Conservation (phyloP, 768 basidiomycete genomes). For the Boletus coccyginus region DNA sequence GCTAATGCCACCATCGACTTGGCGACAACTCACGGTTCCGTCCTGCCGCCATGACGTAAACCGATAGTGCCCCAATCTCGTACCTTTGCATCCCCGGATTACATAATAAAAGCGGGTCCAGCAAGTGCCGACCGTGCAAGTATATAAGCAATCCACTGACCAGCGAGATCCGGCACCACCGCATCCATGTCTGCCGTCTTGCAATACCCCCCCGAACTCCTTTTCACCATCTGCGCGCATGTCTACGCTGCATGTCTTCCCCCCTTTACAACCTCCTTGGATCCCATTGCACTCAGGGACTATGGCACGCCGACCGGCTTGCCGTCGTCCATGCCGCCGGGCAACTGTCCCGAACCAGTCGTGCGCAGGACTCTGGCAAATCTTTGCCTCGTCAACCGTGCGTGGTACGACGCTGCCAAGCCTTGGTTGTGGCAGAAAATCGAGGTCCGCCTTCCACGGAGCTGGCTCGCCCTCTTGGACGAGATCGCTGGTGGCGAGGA, state of each 20-base stretch:
- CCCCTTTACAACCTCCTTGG: slow-evolving; percentile 55
- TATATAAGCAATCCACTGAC: slow-evolving; percentile 1
- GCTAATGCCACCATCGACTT: neutral
- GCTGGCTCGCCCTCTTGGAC: slow-evolving; percentile 80
- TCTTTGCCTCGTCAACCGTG: slow-evolving; percentile 74
- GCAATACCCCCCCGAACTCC: slow-evolving; percentile 69
- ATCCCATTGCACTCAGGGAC: slow-evolving; percentile 55
- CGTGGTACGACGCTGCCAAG: slow-evolving; percentile 80
- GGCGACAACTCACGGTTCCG: slow-evolving; percentile 11
- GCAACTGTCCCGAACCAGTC: slow-evolving; percentile 65
- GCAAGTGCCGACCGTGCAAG: slow-evolving; percentile 9
- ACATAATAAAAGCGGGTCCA: slow-evolving; percentile 2
- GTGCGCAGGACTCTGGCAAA: slow-evolving; percentile 63
- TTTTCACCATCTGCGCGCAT: slow-evolving; percentile 69
- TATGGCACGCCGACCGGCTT: slow-evolving; percentile 53
- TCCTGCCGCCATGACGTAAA: slow-evolving; percentile 4
- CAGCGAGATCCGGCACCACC: neutral
- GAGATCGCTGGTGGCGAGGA: slow-evolving; percentile 75
- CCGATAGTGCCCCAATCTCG: slow-evolving; percentile 6
- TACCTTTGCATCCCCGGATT: slow-evolving; percentile 21
- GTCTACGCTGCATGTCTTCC: slow-evolving; percentile 65
- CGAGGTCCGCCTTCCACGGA: slow-evolving; percentile 80
- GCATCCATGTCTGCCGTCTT: slow-evolving; percentile 25
- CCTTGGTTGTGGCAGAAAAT: slow-evolving; percentile 86
- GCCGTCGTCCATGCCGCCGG: slow-evolving; percentile 72